phyloP scores from a whole-genome alignment of 2,329 filamentous ascomycete species.

The Neurospora sp. region DNA sequence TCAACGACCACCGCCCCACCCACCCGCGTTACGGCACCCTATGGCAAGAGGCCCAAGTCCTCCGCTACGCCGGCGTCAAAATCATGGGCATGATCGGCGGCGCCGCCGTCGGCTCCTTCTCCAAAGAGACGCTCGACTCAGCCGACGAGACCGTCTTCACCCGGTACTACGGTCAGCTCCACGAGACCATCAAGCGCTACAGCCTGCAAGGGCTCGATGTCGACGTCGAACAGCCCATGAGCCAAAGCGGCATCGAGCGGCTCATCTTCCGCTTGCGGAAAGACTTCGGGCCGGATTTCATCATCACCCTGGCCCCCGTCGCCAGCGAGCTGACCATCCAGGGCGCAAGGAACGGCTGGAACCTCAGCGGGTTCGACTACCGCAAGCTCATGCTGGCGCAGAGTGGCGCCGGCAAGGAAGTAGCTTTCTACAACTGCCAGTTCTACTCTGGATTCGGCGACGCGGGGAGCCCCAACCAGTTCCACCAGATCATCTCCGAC shows the following conservation, averaged over 20 bases:
- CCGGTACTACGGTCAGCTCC: constrained; percentile 56
- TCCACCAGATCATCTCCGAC: constrained; percentile 40
- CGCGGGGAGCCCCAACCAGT: constrained; percentile 35
- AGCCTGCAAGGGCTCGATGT: constrained; percentile 58
- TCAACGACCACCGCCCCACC: constrained; percentile 72
- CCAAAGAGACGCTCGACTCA: constrained; percentile 33
- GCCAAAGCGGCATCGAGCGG: constrained; percentile 49
- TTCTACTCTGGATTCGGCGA: constrained; percentile 88
- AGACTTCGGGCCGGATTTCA: constrained; percentile 57
- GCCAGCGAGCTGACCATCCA: constrained; percentile 56
- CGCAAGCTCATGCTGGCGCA: constrained; percentile 56
- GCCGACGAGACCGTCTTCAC: constrained; percentile 49
- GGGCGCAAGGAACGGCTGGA: constrained; percentile 30
- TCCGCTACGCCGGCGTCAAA: constrained; percentile 67
- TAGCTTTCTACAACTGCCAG: constrained; percentile 83
- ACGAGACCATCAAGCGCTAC: constrained; percentile 46
- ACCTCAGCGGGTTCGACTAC: constrained; percentile 77
- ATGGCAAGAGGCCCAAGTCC: constrained; percentile 65
- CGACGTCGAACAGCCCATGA: constrained; percentile 66
- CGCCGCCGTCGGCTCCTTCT: constrained; percentile 66
- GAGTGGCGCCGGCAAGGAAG: constrained; percentile 42
- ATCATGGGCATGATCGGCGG: constrained; percentile 84
- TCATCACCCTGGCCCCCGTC: constrained; percentile 71
- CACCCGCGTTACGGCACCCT: constrained; percentile 58
- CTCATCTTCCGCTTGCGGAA: constrained; percentile 52